These are phyloP conservation scores for Exophiala sp. DNA, from an alignment of 2,329 filamentous ascomycete genomes.

Conservation along the genomic window DNA sequence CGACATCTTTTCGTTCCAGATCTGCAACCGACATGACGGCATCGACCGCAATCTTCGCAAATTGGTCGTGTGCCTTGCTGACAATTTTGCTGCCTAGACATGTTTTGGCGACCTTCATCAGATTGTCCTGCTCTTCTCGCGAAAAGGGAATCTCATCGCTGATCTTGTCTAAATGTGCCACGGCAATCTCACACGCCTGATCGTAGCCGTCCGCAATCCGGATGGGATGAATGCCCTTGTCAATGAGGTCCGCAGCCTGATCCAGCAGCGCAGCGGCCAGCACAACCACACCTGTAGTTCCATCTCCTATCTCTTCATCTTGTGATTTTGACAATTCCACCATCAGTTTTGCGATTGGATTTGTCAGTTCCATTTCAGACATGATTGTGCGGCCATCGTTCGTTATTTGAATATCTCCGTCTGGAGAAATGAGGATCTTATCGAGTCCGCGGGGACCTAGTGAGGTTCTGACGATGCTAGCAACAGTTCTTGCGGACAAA, in stretches of 20 bases:
- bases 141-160: conserved; percentile 87
- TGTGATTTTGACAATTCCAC: conserved; percentile 98
- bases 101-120: conserved; percentile 92
- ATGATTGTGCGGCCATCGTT: conserved; percentile 98
- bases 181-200: conserved; percentile 93
- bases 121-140: conserved; percentile 73
- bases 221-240: conserved; percentile 99
- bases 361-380: conserved; percentile 95
- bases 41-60: conserved; percentile 94
- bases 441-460: conserved; percentile 92
- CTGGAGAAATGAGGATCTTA: conserved; percentile 98
- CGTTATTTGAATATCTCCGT: conserved; percentile 98
- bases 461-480: conserved; percentile 96
- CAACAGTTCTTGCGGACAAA: conserved; percentile 89
- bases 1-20: conserved; percentile 91
- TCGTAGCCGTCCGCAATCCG: conserved; percentile 98
- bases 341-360: conserved; percentile 94
- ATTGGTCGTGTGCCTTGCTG: conserved; percentile 97
- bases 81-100: conserved; percentile 98
- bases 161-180: conserved; percentile 87
- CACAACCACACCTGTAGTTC: conserved; percentile 95
- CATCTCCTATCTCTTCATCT: conserved; percentile 97
- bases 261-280: conserved; percentile 91
- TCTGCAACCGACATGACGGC: conserved; percentile 96
- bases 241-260: conserved; percentile 94